Percentiles rank a stretch among this genome's conserved stretches.
These are phyloP conservation scores for Cucurbita ficifolia DNA, from an alignment of 306 rosid species.

Conservation along the genomic window DNA sequence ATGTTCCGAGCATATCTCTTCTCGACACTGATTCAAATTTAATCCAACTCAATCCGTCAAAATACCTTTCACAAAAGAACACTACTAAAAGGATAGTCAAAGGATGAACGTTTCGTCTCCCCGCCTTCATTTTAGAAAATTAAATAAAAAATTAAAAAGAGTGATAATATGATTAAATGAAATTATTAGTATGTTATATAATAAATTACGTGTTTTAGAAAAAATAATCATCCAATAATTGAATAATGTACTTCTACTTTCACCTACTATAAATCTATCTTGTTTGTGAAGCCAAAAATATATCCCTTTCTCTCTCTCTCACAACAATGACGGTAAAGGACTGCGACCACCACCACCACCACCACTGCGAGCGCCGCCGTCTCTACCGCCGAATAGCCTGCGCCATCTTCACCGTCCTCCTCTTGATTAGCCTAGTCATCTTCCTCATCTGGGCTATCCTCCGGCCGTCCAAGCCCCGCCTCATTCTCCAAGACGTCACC, in stretches of 20 bases:
- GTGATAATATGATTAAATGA: no score
- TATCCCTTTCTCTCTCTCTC: not conserved
- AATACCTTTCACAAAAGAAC: no score
- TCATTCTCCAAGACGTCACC: slow-evolving; percentile 56
- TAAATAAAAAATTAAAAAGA: no score
- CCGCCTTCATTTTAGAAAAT: no score
- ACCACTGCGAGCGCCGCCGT: not conserved
- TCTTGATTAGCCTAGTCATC: slow-evolving; percentile 19
- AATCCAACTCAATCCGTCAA: no score
- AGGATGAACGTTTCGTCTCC: no score
- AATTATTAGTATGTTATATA: no score
- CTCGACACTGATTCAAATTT: no score
- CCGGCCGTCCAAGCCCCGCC: slow-evolving; percentile 42
- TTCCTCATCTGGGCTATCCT: slow-evolving; percentile 44
- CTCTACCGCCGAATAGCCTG: slow-evolving; percentile 14
- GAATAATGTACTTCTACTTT: not conserved
- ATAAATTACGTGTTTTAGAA: not conserved
- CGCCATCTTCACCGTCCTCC: not conserved
- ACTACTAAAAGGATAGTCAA: no score
- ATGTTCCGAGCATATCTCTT: no score
- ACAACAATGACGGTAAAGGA: slow-evolving; percentile 28
- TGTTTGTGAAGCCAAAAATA: not conserved
- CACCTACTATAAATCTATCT: not conserved
- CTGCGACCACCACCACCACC: slow-evolving; percentile 31
- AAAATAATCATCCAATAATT: not conserved